A percentile compares a stretch with the other conserved stretches of the same genome.
These are phyloP conservation scores for Thinopyrum elongatum DNA, from an alignment of 176 grass and related monocot genomes.

Conservation along the genomic window DNA sequence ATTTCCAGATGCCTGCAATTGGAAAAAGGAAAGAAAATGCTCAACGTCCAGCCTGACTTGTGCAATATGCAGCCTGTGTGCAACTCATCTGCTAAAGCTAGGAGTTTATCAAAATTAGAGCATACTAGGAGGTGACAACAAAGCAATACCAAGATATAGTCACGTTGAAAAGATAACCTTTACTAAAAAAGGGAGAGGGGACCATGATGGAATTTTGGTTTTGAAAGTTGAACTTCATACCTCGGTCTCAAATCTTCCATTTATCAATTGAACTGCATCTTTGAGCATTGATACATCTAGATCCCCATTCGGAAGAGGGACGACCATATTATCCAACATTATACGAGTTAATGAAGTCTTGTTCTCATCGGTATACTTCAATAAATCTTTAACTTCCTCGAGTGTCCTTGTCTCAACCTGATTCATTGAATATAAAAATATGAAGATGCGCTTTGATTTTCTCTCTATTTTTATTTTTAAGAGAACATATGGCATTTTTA, in stretches of 20 bases:
- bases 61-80: no score
- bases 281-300: slow-evolving; percentile 94
- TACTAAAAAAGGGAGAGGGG: not conserved
- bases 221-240: slow-evolving; percentile 34
- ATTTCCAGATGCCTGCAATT: slow-evolving; percentile 90
- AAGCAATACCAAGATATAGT: not conserved
- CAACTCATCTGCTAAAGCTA: not conserved
- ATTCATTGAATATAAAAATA: not conserved
- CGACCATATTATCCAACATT: slow-evolving; percentile 98
- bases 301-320: slow-evolving; percentile 70
- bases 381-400: slow-evolving; percentile 74
- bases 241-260: slow-evolving; percentile 94
- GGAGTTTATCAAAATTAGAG: not conserved
- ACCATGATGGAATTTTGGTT: not conserved
- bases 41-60: not conserved
- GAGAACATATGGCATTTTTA: not conserved
- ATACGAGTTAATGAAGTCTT: slow-evolving; percentile 78
- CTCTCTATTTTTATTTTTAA: not conserved
- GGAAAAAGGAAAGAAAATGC: not conserved
- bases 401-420: slow-evolving; percentile 96
- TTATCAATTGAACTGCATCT: slow-evolving; percentile 83
- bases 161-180: not conserved
- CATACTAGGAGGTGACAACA: not conserved
- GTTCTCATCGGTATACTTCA: slow-evolving; percentile 70
- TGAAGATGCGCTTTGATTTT: not conserved